Conservation (phyloP, 2,329 filamentous ascomycete species). For the Macrophomina phaseolina region DNA sequence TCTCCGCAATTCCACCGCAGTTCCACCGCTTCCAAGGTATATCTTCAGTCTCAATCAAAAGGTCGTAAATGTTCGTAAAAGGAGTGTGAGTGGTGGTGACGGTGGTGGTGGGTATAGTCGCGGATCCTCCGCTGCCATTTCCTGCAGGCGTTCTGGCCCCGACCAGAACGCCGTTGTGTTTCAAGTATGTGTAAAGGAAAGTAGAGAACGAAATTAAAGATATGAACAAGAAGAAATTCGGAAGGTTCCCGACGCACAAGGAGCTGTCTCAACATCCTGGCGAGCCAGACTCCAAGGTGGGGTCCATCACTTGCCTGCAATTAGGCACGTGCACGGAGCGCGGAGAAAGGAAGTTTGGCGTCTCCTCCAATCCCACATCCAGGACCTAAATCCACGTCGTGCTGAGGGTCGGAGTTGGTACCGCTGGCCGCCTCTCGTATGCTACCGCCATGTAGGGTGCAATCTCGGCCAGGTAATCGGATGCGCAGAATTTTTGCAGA, state of each 20-base stretch:
- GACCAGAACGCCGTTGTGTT: constrained; percentile 5
- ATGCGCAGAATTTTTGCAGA: constrained; percentile 74
- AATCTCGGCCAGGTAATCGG: constrained; percentile 86
- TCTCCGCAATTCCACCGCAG: not conserved
- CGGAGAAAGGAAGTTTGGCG: constrained; percentile 4
- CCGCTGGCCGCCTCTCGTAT: constrained; percentile 10
- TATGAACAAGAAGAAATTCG: constrained; percentile 21
- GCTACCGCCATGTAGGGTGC: constrained; percentile 58
- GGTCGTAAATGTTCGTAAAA: constrained; percentile 22
- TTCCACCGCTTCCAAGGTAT: not conserved
- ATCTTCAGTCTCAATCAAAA: not conserved
- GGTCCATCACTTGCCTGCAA: constrained; percentile 11
- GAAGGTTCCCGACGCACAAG: constrained; percentile 1
- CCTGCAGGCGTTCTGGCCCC: constrained; percentile 4
- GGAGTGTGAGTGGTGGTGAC: constrained; percentile 12
- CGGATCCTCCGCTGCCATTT: constrained; percentile 4
- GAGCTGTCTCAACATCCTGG: constrained; percentile 26
- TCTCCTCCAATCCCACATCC: constrained; percentile 14
- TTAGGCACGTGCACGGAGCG: constrained; percentile 14
- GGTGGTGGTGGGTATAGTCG: constrained; percentile 16
- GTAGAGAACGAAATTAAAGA: constrained; percentile 26
- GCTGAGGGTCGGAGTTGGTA: constrained; percentile 22
- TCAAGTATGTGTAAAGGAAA: constrained; percentile 24
- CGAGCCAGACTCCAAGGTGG: constrained; percentile 17
- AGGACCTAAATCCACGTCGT: constrained; percentile 26